Evolutionary conservation across 257 asterid species (phyloP), one percentile per base, ranked within the genome.

Genomic region (Primulina eburnea): DNA sequence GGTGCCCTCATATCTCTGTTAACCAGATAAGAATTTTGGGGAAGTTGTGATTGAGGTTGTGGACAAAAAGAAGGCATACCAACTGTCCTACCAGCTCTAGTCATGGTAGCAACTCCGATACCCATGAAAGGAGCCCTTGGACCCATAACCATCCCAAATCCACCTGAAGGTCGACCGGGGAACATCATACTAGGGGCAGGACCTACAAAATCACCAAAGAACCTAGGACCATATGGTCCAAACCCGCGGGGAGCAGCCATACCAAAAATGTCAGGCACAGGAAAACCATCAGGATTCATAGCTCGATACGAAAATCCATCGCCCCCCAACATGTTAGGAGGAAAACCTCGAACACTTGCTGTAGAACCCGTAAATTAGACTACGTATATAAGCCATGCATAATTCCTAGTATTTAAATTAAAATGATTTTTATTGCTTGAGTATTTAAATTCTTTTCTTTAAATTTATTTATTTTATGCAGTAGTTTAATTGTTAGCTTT

Each of bases 91-190:
- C 81, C 83, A 7, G 81, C 77, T 79, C 95, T 85, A 18, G 76
- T 66, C 56, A 78, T 78, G 29, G 73, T 77, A 59, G 75, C 65
- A 30, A 80, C 69, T 9, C 84, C 84, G 8, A 78, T 82, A 64
- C 80, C 88, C 85, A 90, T 83, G 80, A 84, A 90, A 59, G 93
- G 97, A 33, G 86, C 80, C 69, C 92, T 81, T 0, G 90, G 96
- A 47, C 97, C 90, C 92, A 86, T 83, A 88, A 88, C 82, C 97
- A 84, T 87, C 74, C 94, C 97, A 57, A 84, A 88, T 69, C 95
- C 91, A 67, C 92, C 93, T 2, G 87, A 34, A n/a, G 96, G 96
- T 8, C 95, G 88, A 52, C 87, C 86, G 0, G 85, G 92, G 68
- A 88, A 88, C 92, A 90, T 88, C 88, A 89, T 84, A 64, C 92